Evolutionary conservation across 202 grass and related monocot species (phyloP).

Genomic region (Panicum virgatum): DNA sequence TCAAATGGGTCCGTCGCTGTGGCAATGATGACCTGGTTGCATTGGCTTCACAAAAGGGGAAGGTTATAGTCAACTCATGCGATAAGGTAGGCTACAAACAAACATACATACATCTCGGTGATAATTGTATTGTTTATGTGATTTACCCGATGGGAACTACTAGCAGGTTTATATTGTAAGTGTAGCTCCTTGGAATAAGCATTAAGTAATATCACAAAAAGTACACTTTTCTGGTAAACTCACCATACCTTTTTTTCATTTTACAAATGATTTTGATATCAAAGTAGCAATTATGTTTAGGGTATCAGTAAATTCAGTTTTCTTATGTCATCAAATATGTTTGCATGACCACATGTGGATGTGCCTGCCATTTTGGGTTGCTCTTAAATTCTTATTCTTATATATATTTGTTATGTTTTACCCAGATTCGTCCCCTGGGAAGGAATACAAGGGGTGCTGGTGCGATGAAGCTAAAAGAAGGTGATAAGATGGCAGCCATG

Average conservation of each 20-base stretch:
- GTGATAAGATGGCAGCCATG: constrained; percentile 89
- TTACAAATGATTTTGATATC: constrained; percentile 1
- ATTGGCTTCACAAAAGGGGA: constrained; percentile 87
- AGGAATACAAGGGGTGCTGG: constrained; percentile 73
- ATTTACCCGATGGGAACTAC: background rate
- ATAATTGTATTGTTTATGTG: constrained; percentile 22
- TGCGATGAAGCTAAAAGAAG: constrained; percentile 84
- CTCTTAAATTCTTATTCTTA: constrained; percentile 14
- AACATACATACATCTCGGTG: background rate
- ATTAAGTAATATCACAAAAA: background rate
- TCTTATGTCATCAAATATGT: constrained; percentile 10
- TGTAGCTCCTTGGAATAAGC: background rate
- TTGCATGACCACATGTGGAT: background rate
- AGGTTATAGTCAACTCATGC: constrained; percentile 88
- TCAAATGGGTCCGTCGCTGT: constrained; percentile 87
- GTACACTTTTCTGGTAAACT: background rate
- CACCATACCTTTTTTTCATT: background rate
- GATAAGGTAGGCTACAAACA: constrained; percentile 61
- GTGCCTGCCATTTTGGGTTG: constrained; percentile 7
- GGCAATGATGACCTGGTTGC: constrained; percentile 80
- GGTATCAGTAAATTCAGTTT: constrained; percentile 6
- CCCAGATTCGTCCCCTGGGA: constrained; percentile 77
- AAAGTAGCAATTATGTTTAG: background rate
- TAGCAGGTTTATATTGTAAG: background rate
- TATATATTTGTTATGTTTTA: constrained; percentile 35